These are phyloP conservation scores for Selenicereus undatus DNA, from an alignment of 148 eudicot genomes.

Conservation along the genomic window DNA sequence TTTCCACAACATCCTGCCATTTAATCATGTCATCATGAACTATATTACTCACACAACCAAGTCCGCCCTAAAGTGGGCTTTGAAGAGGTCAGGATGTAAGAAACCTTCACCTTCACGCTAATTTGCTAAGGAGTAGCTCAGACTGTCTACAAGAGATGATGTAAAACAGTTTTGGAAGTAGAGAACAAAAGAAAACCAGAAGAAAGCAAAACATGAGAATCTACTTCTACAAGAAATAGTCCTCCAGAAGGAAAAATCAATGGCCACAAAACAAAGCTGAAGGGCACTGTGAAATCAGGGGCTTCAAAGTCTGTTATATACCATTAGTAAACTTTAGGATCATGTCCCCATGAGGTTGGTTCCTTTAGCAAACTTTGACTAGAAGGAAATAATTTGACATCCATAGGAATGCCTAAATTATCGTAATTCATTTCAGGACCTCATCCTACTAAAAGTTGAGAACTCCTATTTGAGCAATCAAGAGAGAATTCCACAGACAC, in stretches of 20 bases:
- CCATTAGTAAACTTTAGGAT: neutral
- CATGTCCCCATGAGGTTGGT: neutral
- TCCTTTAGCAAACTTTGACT: neutral
- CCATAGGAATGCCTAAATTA: neutral
- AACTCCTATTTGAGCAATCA: neutral
- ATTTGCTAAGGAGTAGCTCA: neutral
- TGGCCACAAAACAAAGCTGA: neutral
- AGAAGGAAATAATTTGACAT: neutral
- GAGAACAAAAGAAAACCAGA: neutral
- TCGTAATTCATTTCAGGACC: neutral
- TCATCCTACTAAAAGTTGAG: neutral
- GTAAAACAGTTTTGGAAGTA: neutral
- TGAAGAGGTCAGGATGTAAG: neutral
- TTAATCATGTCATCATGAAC: conserved; percentile 10
- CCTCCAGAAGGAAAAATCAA: neutral
- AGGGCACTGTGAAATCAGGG: neutral
- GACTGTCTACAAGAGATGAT: neutral
- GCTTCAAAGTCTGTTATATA: neutral
- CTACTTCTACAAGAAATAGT: neutral
- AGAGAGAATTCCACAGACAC: neutral
- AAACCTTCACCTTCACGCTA: neutral
- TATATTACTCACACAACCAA: neutral
- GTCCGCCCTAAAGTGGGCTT: neutral
- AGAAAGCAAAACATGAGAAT: neutral
- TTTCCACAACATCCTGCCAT: conserved; percentile 89